Evolutionary conservation across 371 early-diverging fungal species (phyloP).

Genomic region (Mucor mucedo): DNA sequence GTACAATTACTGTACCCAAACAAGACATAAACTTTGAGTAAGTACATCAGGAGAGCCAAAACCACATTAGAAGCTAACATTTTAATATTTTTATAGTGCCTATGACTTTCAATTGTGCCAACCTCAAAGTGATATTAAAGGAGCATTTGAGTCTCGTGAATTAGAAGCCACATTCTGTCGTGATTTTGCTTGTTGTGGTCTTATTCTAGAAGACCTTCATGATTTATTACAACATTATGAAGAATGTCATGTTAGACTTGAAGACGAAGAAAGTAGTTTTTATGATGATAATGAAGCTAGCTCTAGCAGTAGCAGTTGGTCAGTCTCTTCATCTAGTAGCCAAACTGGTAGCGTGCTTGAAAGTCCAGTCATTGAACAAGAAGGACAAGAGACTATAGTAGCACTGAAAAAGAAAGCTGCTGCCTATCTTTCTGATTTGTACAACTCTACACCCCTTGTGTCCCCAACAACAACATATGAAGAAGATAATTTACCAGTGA

Average conservation of each 20-base stretch:
- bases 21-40: conserved; percentile 48
- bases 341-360: conserved; percentile 32
- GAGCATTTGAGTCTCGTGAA: conserved; percentile 77
- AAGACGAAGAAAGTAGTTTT: conserved; percentile 60
- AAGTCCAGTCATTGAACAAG: conserved; percentile 35
- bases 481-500: conserved; percentile 6
- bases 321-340: conserved; percentile 23
- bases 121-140: conserved; percentile 46
- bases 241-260: conserved; percentile 86
- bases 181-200: conserved; percentile 91
- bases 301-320: conserved; percentile 27
- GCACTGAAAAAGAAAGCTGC: conserved; percentile 38
- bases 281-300: conserved; percentile 25
- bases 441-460: conserved; percentile 22
- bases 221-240: conserved; percentile 93
- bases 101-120: conserved; percentile 45
- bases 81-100: conserved; percentile 17
- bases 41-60: conserved; percentile 1
- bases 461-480: conserved; percentile 6
- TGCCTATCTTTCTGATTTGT: conserved; percentile 38
- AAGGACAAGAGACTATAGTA: conserved; percentile 23
- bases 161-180: conserved; percentile 88
- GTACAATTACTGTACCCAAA: conserved; percentile 46
- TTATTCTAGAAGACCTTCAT: conserved; percentile 81
- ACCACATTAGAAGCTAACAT: not conserved